These are phyloP conservation scores for Lasiosphaeris hirsuta DNA, from an alignment of 495 filamentous ascomycete genomes.

Conservation along the genomic window DNA sequence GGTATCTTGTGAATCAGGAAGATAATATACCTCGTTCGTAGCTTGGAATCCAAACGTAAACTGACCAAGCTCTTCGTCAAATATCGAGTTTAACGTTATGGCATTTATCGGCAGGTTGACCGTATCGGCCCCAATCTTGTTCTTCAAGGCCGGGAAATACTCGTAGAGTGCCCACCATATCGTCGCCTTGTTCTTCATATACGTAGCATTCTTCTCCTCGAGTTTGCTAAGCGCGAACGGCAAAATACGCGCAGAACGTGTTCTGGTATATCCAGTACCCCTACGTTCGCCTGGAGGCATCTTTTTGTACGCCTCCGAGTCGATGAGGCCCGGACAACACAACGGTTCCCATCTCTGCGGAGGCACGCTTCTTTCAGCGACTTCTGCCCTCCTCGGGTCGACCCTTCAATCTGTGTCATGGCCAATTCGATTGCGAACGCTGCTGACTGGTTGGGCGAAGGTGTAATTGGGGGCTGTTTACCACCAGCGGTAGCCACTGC, in stretches of 20 bases:
- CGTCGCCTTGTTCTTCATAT: slow-evolving; percentile 3
- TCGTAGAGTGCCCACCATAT: slow-evolving; percentile 6
- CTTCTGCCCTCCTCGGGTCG: neutral
- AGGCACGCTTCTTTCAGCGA: too few species aligned
- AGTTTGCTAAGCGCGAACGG: slow-evolving; percentile 6
- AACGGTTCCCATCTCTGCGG: slow-evolving; percentile 2
- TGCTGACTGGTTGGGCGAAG: slow-evolving; percentile 5
- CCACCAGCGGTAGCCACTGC: neutral
- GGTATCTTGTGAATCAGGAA: too few species aligned
- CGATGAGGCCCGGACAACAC: slow-evolving; percentile 3
- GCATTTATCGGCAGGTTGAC: too few species aligned
- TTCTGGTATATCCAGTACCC: neutral
- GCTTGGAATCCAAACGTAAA: too few species aligned
- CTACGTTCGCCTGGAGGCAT: too few species aligned
- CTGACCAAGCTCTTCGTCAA: too few species aligned
- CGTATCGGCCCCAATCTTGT: neutral
- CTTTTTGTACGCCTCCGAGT: neutral
- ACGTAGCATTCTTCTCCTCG: slow-evolving; percentile 2
- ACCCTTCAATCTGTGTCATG: too few species aligned
- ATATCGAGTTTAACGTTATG: too few species aligned
- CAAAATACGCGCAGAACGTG: neutral
- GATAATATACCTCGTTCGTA: too few species aligned
- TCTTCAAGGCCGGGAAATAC: slow-evolving; percentile 2
- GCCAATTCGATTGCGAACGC: slow-evolving; percentile 5
- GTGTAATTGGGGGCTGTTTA: slow-evolving; percentile 3